Conservation (phyloP, 164 flowering plant species). For the Chloranthus sessilifolius region DNA sequence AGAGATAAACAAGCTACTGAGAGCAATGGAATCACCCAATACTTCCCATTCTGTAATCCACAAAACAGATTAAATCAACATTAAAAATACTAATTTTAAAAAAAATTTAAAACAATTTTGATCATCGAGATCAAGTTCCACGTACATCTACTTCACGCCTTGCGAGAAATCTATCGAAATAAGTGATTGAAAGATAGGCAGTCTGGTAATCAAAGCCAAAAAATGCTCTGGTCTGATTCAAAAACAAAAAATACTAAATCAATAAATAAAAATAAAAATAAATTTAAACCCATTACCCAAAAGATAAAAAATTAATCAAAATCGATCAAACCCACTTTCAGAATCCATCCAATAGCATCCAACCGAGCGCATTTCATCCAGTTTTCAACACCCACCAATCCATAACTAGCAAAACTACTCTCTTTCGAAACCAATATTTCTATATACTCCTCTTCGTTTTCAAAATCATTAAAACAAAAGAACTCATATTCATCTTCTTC, state of each 20-base stretch:
- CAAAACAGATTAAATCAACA: slow-evolving; percentile 2
- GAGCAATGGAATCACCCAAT: slow-evolving; percentile 57
- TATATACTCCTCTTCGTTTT: slow-evolving; percentile 51
- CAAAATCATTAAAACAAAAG: background rate
- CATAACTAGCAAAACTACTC: slow-evolving; percentile 8
- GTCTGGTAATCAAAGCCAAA: slow-evolving; percentile 52
- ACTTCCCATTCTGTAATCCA: slow-evolving; percentile 27
- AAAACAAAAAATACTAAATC: background rate
- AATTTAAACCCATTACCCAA: background rate
- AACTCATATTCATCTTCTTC: slow-evolving; percentile 11
- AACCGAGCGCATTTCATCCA: slow-evolving; percentile 51
- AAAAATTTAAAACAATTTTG: background rate
- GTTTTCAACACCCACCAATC: slow-evolving; percentile 7
- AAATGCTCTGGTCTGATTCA: slow-evolving; percentile 36
- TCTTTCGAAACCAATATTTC: slow-evolving; percentile 41
- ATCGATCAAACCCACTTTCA: slow-evolving; percentile 36
- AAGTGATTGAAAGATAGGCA: slow-evolving; percentile 50
- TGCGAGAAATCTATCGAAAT: slow-evolving; percentile 58
- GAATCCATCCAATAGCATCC: slow-evolving; percentile 61
- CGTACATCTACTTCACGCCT: slow-evolving; percentile 51
- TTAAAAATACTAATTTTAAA: background rate
- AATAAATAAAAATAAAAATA: background rate
- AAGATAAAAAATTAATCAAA: background rate
- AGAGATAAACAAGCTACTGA: slow-evolving; percentile 54
- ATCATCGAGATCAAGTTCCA: background rate